These are phyloP conservation scores for Calocybe gangraenosa DNA, from an alignment of 768 basidiomycete genomes.

Conservation along the genomic window DNA sequence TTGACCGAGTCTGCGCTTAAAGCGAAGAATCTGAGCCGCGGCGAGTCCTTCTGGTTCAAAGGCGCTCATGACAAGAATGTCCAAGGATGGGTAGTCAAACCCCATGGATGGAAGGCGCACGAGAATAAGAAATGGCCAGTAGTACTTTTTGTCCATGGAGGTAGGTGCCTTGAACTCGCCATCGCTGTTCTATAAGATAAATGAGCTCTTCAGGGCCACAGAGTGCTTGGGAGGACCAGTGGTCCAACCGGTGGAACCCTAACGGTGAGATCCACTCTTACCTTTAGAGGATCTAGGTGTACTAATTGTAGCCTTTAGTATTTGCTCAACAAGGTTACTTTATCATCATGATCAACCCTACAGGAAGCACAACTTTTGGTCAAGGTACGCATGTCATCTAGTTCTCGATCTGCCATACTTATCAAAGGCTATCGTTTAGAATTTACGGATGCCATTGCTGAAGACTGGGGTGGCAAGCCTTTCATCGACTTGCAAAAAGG, in stretches of 20 bases:
- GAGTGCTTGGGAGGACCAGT: conserved; percentile 85
- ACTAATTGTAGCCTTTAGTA: conserved; percentile 32
- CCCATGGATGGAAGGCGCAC: conserved; percentile 66
- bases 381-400: conserved; percentile 47
- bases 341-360: conserved; percentile 85
- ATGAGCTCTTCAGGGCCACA: conserved; percentile 51
- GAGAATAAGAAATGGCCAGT: conserved; percentile 75
- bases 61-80: conserved; percentile 73
- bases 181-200: conserved; percentile 1
- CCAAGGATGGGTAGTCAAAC: conserved; percentile 84
- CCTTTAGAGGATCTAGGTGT: neutral
- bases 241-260: conserved; percentile 92
- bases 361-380: conserved; percentile 90
- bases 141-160: conserved; percentile 80
- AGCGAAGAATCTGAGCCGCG: conserved; percentile 53
- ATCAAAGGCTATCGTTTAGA: conserved; percentile 34
- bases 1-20: conserved; percentile 56
- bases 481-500: conserved; percentile 74
- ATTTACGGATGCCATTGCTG: conserved; percentile 74
- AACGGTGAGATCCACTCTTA: conserved; percentile 65
- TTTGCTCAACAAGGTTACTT: conserved; percentile 91
- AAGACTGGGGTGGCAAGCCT: conserved; percentile 86
- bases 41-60: conserved; percentile 87
- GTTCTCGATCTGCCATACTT: neutral
- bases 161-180: conserved; percentile 23